A percentile compares a stretch with the other conserved stretches of the same genome.
Conservation (phyloP, 805 yeast species). For the Yarrowia sp. region DNA sequence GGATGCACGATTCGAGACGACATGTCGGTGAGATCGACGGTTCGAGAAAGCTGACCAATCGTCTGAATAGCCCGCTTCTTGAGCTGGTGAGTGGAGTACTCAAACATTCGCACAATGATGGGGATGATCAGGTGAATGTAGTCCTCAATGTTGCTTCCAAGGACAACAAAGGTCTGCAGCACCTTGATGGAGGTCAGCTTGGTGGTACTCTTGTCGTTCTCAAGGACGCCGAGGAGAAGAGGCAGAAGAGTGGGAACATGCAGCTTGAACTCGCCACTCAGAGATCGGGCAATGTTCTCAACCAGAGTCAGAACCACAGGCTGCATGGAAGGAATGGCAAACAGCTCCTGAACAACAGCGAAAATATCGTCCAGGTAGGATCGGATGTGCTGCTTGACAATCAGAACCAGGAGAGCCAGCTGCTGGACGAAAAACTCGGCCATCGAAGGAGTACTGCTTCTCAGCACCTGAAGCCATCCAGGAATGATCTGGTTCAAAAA, state of each 20-base stretch:
- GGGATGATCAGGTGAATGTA: constrained; percentile 89
- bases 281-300: constrained; percentile 82
- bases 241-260: constrained; percentile 81
- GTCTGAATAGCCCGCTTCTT: constrained; percentile 80
- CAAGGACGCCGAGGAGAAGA: constrained; percentile 74
- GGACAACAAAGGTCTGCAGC: constrained; percentile 79
- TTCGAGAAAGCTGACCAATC: constrained; percentile 78
- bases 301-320: constrained; percentile 79
- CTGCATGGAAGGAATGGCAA: constrained; percentile 67
- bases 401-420: constrained; percentile 74
- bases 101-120: constrained; percentile 79
- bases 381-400: constrained; percentile 89
- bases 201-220: constrained; percentile 57
- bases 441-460: constrained; percentile 70
- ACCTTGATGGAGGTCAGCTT: constrained; percentile 70
- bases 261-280: constrained; percentile 91
- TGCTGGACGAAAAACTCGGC: constrained; percentile 90
- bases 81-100: constrained; percentile 64
- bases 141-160: constrained; percentile 89
- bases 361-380: constrained; percentile 81
- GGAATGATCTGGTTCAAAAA: constrained; percentile 88
- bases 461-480: constrained; percentile 85
- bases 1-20: constrained; percentile 91
- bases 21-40: constrained; percentile 80
- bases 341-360: constrained; percentile 75